A percentile compares a stretch with the other conserved stretches of the same genome.
Conservation (phyloP, 2,329 filamentous ascomycete species). For the Blumeria hordei region DNA sequence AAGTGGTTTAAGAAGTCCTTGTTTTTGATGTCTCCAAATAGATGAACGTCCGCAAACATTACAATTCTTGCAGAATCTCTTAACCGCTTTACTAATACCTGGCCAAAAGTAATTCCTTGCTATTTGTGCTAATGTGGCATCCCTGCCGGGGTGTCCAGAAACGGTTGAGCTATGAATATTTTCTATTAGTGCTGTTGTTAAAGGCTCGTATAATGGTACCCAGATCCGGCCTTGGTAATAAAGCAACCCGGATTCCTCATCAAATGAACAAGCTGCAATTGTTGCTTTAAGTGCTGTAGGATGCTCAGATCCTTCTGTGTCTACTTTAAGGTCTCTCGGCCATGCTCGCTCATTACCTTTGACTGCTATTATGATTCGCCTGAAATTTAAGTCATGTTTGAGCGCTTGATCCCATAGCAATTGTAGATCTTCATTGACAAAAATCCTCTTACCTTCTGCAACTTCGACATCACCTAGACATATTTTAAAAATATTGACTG, state of each 20-base stretch:
- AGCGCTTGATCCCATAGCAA: no score
- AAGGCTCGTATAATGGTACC: not conserved
- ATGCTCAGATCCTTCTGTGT: not conserved
- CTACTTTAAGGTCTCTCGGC: not conserved
- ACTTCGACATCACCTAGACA: no score
- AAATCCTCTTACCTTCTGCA: no score
- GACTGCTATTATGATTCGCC: no score
- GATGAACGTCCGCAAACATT: not conserved
- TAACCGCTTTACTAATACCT: not conserved
- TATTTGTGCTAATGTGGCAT: no score
- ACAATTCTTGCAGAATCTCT: conserved; percentile 1
- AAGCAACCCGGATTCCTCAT: no score
- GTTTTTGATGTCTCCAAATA: not conserved
- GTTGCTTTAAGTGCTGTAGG: not conserved
- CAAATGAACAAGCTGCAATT: not conserved
- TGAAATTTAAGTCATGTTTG: no score
- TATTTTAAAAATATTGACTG: no score
- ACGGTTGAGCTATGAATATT: not conserved
- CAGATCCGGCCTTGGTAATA: not conserved
- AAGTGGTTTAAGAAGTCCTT: not conserved
- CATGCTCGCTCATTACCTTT: no score
- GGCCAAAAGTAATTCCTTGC: no score
- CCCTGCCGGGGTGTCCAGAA: not conserved
- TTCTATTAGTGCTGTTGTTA: not conserved
- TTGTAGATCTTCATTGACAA: no score